Evolutionary conservation across 495 filamentous ascomycete genomes (phyloP).

Genomic region (Hypoxylon fragiforme): DNA sequence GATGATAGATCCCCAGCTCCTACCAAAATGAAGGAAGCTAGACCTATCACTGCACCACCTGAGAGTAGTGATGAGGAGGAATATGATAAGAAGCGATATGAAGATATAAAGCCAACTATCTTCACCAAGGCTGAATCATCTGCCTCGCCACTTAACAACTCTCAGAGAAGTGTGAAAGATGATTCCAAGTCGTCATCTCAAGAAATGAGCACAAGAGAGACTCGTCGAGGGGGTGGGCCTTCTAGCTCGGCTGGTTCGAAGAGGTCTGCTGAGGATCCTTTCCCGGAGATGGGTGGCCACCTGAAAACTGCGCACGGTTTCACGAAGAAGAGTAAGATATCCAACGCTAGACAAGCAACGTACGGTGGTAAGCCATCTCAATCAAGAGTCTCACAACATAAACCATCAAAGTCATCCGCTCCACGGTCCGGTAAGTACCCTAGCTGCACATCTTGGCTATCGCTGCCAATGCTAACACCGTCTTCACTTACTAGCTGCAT

Average conservation of each 20-base stretch:
- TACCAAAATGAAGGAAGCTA: conserved; percentile 13
- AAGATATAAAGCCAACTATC: conserved; percentile 26
- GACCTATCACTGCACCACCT: conserved; percentile 31
- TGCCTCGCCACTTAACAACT: conserved; percentile 1
- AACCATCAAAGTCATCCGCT: conserved; percentile 9
- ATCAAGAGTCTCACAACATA: conserved; percentile 17
- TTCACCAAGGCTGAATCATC: conserved; percentile 13
- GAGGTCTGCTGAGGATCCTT: conserved; percentile 23
- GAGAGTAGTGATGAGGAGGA: conserved; percentile 32
- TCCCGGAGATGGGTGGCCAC: conserved; percentile 6
- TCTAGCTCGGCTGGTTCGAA: conserved; percentile 34
- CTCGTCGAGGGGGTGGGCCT: conserved; percentile 10
- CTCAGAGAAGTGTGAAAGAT: background rate
- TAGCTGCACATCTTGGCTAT: background rate
- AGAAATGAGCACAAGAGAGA: background rate
- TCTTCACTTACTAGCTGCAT: conserved; percentile 6
- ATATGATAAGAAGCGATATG: conserved; percentile 1
- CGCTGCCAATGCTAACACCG: conserved; percentile 2
- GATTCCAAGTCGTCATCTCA: background rate
- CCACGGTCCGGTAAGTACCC: conserved; percentile 4
- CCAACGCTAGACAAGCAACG: background rate
- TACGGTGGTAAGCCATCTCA: conserved; percentile 21
- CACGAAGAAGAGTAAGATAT: conserved; percentile 5
- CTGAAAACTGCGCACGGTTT: conserved; percentile 6
- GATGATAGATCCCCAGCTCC: background rate